Evolutionary conservation across 768 basidiomycete genomes (phyloP), one percentile per base, ranked within the genome.

Genomic region (Leucosporidium creatinivorum): DNA sequence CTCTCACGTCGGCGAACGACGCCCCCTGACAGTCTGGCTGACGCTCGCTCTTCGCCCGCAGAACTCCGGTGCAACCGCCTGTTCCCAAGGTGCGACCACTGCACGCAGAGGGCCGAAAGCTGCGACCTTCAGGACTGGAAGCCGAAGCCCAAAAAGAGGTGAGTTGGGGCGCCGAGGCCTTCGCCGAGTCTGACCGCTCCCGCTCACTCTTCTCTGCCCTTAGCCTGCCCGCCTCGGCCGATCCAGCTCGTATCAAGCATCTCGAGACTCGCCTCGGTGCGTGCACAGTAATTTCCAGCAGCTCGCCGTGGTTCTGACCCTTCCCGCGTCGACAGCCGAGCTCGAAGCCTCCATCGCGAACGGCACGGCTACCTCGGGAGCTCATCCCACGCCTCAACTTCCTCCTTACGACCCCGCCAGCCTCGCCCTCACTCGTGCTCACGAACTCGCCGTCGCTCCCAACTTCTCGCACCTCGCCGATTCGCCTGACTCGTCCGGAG

Each of bases 31-130:
- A 44, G 39, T 44, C 39, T 44, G 39, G 39, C 39, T 44, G 15
- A 44, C 39, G n/a, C 39, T 44, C 39, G 8, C 39, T 15, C 13
- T 13, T 44, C 15, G 8, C 39, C 39, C 12, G 2, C 39, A 44
- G 39, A 15, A 65, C 58, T 65, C 44, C 51, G 51, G 26, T 65
- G 64, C 52, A 55, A 65, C 58, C 64, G 64, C 17, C 7, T 65
- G 39, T 60, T 60, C 12, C 64, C 64, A 0, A 17, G 28, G 4
- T 65, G 64, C 51, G 39, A 54, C 19, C 64, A 65, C 30, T 65
- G 64, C 58, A 60, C 23, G 6, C 26, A 26, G 23, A 19, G 64
- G 19, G 18, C 4, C 8, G 64, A 65, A 47, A 39, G 54, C 26
- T 65, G 64, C 44, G 64, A 65, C 30, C 51, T 65, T 21, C 15